Base-by-base conservation (phyloP, 1,139 yeast species). In the Pichia sp. region DNA sequence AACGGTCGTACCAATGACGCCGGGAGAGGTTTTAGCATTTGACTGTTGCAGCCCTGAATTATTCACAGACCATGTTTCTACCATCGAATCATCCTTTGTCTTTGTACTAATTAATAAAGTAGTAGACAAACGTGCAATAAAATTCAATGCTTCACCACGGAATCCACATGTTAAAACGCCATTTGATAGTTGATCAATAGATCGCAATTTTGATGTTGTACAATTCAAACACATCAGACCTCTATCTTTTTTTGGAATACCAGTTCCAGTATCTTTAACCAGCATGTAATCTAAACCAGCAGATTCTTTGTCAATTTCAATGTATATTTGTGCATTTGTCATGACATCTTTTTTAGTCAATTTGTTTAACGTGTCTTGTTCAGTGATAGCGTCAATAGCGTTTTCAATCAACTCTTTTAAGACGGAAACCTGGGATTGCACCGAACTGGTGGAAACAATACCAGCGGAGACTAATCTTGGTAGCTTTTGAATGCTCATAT, bases 131-230 rank as follows among this genome's bases (percentile, higher is more conserved):
- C 80, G 85, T 1, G 86, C 77, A 25, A 88, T 77, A 49, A 85
- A 77, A 27, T 85, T 80, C 42, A 89, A 65, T 0, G 95, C 92
- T 61, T 86, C 92, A 8, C 97, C 96, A 53, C 90, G 70, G 60
- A 83, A 87, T 0, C 96, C 96, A 61, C 80, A 80, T 0, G 92
- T 82, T 2, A 66, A 59, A 6, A 82, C 67, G 7, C 59, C 59
- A 0, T 64, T 57, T 8, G 56, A 49, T 43, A 84, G 62, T 51
- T 84, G 88, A 12, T 76, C 79, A 50, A 75, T 73, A 0, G 62
- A 60, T 0, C 61, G 51, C 8, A 85, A 62, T 59, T 87, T 89
- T 0, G 95, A 85, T 0, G 96, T 88, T 30, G 86, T 78, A 61
- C 82, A 77, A 38, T 86, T 69, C 52, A 79, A 73, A 51, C 95